A percentile compares a stretch with the other conserved stretches of the same genome.
These are phyloP conservation scores for Wickerhamomyces canadensis DNA, from an alignment of 805 yeast species.

Conservation along the genomic window DNA sequence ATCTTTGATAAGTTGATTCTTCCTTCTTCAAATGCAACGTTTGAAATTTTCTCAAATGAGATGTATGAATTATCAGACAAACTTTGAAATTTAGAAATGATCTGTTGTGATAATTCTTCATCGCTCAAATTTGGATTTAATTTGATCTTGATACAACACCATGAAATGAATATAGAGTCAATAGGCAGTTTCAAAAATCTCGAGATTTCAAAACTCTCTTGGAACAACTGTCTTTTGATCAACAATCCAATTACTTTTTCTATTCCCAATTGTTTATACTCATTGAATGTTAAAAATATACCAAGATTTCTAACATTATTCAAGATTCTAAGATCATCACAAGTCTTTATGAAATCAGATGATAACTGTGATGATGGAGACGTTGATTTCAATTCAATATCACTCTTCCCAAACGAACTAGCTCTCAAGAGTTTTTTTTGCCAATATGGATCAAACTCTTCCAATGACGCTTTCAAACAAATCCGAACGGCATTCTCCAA, in stretches of 20 bases:
- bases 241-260: constrained; percentile 53
- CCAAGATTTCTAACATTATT: constrained; percentile 72
- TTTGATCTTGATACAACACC: constrained; percentile 75
- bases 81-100: constrained; percentile 40
- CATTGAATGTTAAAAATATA: constrained; percentile 54
- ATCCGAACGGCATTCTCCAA: constrained; percentile 57
- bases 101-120: constrained; percentile 43
- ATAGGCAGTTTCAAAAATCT: constrained; percentile 41
- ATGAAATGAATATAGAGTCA: constrained; percentile 56
- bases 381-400: constrained; percentile 29
- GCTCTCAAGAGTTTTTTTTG: constrained; percentile 79
- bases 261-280: constrained; percentile 48
- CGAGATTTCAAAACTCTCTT: constrained; percentile 58
- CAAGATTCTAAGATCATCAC: constrained; percentile 58
- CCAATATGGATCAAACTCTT: constrained; percentile 72
- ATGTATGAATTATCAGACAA: constrained; percentile 32
- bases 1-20: constrained; percentile 60
- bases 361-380: neutral
- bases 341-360: constrained; percentile 45
- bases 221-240: constrained; percentile 52
- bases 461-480: constrained; percentile 69
- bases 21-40: constrained; percentile 77
- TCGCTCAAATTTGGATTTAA: constrained; percentile 52
- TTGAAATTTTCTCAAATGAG: constrained; percentile 54
- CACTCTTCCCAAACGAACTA: constrained; percentile 79